Percentiles rank a stretch among this genome's conserved stretches.
Evolutionary conservation across 768 basidiomycete genomes (phyloP).

Genomic region (Leccinum subgranulosum): DNA sequence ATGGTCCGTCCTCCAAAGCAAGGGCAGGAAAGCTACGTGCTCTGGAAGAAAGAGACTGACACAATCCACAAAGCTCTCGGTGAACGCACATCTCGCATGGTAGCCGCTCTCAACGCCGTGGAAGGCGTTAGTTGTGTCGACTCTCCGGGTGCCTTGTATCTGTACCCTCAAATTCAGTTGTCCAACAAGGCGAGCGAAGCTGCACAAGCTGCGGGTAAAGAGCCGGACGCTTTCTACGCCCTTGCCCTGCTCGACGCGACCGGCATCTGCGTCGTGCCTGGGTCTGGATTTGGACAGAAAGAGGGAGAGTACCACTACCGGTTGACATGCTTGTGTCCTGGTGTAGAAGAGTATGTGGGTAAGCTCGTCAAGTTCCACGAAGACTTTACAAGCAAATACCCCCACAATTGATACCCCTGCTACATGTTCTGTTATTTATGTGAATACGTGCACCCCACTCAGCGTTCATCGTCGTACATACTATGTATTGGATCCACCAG

Average conservation of each 20-base stretch:
- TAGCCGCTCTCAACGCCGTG: conserved; percentile 72
- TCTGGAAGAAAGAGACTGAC: conserved; percentile 84
- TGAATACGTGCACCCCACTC: not conserved
- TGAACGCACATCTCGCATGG: conserved; percentile 69
- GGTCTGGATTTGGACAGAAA: conserved; percentile 92
- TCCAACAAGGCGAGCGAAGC: conserved; percentile 69
- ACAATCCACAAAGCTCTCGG: conserved; percentile 74
- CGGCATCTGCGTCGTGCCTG: conserved; percentile 92
- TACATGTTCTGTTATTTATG: not conserved
- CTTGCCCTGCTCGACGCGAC: conserved; percentile 81
- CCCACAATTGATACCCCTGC: conserved; percentile 13
- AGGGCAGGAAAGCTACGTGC: conserved; percentile 70
- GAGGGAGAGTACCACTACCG: conserved; percentile 89
- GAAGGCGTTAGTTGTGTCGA: conserved; percentile 89
- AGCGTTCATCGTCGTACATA: conserved; percentile 1
- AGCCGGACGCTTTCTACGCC: conserved; percentile 88
- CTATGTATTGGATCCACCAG: not conserved
- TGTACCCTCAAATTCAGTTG: conserved; percentile 82
- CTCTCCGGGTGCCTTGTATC: conserved; percentile 90
- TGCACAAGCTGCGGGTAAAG: conserved; percentile 68
- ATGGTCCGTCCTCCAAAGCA: conserved; percentile 86
- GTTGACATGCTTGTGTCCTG: conserved; percentile 91
- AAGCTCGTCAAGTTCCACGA: conserved; percentile 77
- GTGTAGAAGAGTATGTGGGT: conserved; percentile 87
- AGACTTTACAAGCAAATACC: conserved; percentile 54